Base-by-base conservation (phyloP, 2,329 filamentous ascomycete genomes). In the Colletotrichum tabaci region DNA sequence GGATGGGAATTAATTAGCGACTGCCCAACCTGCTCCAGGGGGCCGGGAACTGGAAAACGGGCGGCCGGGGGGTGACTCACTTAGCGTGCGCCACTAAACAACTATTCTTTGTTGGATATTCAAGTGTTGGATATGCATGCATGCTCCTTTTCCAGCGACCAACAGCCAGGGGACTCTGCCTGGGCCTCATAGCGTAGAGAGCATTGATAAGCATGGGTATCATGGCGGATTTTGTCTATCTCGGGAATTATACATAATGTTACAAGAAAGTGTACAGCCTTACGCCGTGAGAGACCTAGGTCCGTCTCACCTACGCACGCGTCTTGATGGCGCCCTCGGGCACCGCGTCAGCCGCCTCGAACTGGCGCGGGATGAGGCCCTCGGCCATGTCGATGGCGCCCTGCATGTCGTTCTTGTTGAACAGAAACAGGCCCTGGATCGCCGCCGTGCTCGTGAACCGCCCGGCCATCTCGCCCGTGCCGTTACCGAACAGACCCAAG, bases 361-460 rank as follows among this genome's bases (percentile, higher is more conserved):
- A 87, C 63, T 86, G 87, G 70, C 84, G 82, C 16, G 89, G 89
- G 42, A 91, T 87, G 69, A 94, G 82, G 2, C 88, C 89, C 73
- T 93, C 91, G 1, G 92, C 92, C 92, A 93, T 95, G 18, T 85
- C 84, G 74, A 98, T 95, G 16, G 96, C 96, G 2, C 96, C 95
- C 75, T 95, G 88, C 86, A 95, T 93, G 76, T 97, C 89, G 74
- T 92, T 93, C 84, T 99, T 99, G 83, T 98, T 97, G 81, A 97
- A 97, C 80, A 98, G 82, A 81, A 99, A 99, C 55, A 99, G 83
- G 0, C 96, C 96, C 82, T 99, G 96, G 40, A 99, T 90, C 26
- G 95, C 94, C 38, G 96, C 96, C 5, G 96, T 95, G 80, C 95
- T 98, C 18, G 94, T 93, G 69, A 84, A 84, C 57, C 85, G 85